Base-by-base conservation (phyloP, 2,329 filamentous ascomycete genomes). In the Rutstroemia sp. region DNA sequence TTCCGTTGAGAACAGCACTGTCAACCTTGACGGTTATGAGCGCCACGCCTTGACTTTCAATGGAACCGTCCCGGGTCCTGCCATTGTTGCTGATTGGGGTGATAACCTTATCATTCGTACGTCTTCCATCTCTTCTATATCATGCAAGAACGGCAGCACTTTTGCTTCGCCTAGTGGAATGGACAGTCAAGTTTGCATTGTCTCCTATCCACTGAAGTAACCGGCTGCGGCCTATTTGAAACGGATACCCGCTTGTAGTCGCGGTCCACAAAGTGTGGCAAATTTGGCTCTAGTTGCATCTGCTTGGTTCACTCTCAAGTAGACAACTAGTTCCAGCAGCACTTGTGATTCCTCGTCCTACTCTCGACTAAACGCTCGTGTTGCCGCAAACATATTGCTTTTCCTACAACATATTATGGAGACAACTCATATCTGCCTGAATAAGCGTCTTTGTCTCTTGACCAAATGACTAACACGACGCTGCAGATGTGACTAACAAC, bases 11-110 rank as follows among this genome's bases (percentile, higher is more conserved):
- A 66, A 67, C 39, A 54, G 53, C 2, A 67, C 64, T 9, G 30
- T 71, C 30, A 61, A 66, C 5, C 72, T 71, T 12, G 74, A 76
- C 66, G 75, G 75, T 8, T 70, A 67, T 52, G 56, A 60, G 4
- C 67, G 68, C 36, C 87, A 87, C 64, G 81, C 89, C 58, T 75
- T 73, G n/a, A 59, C 69, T 23, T 66, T 73, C 58, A 73, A 73
- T 59, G 70, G 70, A 3, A 65, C 66, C 19, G 64, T 66, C 25
- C 71, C 70, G 8, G 71, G 69, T 12, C 71, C 71, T 9, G 51
- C 76, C 5, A 73, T 74, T 47, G 72, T 76, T 46, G 69, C 72
- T 45, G 58, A 71, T 63, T 63, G 65, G 69, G 61, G 69, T 14
- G 65, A 70, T 51, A 58, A 60, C 44, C 47, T 67, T 19, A 65